phyloP scores from a whole-genome alignment of 306 rosid species.

The Prunus kanzakura region DNA sequence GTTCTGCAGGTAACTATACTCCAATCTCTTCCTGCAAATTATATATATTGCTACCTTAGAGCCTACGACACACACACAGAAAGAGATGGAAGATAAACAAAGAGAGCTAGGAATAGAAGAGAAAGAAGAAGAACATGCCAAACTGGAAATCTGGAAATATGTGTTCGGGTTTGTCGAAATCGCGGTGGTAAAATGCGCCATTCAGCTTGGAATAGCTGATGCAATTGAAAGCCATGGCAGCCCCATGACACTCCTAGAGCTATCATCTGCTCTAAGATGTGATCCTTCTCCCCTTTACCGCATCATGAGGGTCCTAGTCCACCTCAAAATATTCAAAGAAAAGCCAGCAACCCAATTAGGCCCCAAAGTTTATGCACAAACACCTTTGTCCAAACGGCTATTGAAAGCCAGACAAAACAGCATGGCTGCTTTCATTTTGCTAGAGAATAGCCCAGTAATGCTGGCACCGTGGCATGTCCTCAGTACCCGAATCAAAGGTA shows the following conservation, averaged over 20 bases:
- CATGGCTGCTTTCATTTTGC: constrained; percentile 28
- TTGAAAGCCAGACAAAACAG: constrained; percentile 8
- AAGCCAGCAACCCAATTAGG: not conserved
- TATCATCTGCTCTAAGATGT: constrained; percentile 44
- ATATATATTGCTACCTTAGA: not conserved
- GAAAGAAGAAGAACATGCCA: constrained; percentile 31
- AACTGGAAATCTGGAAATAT: constrained; percentile 40
- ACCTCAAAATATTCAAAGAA: constrained; percentile 42
- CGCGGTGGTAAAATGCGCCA: constrained; percentile 58
- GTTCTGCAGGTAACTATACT: no score
- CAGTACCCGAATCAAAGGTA: constrained; percentile 9
- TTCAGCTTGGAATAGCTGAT: constrained; percentile 65
- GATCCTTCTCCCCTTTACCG: constrained; percentile 24
- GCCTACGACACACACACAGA: not conserved
- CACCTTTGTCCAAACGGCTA: constrained; percentile 26
- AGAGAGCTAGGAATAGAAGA: not conserved
- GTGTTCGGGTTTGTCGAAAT: constrained; percentile 50
- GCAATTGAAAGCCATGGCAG: constrained; percentile 44
- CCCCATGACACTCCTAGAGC: constrained; percentile 45
- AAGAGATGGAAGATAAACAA: not conserved
- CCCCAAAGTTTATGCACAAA: constrained; percentile 10
- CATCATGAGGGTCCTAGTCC: constrained; percentile 51
- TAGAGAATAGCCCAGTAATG: constrained; percentile 28
- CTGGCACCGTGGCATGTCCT: constrained; percentile 35
- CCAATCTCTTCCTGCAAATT: not conserved